phyloP scores from a whole-genome alignment of 2,329 filamentous ascomycete genomes.

The Dothistroma pini region DNA sequence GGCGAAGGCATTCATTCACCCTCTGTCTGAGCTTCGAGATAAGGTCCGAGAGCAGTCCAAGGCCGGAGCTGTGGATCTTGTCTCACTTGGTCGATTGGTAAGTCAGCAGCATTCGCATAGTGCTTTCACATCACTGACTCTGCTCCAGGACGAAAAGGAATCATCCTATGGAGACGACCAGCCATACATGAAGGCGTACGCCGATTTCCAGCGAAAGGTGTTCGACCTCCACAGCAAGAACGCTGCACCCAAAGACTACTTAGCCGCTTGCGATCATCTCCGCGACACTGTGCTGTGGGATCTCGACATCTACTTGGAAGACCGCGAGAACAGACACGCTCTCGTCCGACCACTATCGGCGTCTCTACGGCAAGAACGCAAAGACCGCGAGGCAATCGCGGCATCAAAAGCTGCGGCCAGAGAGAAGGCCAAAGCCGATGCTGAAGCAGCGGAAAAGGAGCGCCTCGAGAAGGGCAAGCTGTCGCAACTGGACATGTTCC shows the following conservation, averaged over 20 bases:
- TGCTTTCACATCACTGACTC: neutral
- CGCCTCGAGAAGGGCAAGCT: slow-evolving; percentile 55
- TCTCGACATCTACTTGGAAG: slow-evolving; percentile 82
- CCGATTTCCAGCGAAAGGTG: slow-evolving; percentile 59
- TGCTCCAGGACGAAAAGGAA: slow-evolving; percentile 22
- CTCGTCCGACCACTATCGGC: slow-evolving; percentile 65
- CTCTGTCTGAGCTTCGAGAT: slow-evolving; percentile 56
- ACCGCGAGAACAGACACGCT: slow-evolving; percentile 64
- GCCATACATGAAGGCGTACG: slow-evolving; percentile 49
- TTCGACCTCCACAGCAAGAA: slow-evolving; percentile 49
- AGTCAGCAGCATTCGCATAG: neutral
- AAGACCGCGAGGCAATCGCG: slow-evolving; percentile 53
- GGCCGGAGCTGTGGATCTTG: slow-evolving; percentile 41
- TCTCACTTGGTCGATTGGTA: slow-evolving; percentile 26
- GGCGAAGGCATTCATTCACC: slow-evolving; percentile 59
- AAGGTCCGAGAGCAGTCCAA: slow-evolving; percentile 55
- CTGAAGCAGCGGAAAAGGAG: slow-evolving; percentile 46
- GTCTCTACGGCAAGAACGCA: slow-evolving; percentile 48
- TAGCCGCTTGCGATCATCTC: slow-evolving; percentile 73
- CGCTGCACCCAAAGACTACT: slow-evolving; percentile 63
- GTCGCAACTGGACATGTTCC: slow-evolving; percentile 58
- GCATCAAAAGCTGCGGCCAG: slow-evolving; percentile 45
- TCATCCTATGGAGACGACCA: slow-evolving; percentile 26
- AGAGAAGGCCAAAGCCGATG: slow-evolving; percentile 51
- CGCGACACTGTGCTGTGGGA: slow-evolving; percentile 79